A percentile compares a stretch with the other conserved stretches of the same genome.
phyloP scores from a whole-genome alignment of 108 stramenopile species.

The Cyclostephanos tholiformis region DNA sequence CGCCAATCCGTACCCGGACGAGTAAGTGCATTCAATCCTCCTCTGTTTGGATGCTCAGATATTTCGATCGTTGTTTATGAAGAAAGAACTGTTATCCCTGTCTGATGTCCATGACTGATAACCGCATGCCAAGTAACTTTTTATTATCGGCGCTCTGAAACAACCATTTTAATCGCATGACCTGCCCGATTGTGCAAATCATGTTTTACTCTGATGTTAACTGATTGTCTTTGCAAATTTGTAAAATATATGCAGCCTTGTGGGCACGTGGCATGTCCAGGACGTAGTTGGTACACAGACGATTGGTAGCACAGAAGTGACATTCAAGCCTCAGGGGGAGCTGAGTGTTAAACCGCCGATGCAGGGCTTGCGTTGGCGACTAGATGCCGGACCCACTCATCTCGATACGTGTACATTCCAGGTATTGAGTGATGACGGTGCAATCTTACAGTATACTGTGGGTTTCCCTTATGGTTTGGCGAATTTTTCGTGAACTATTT shows the following conservation, averaged over 20 bases:
- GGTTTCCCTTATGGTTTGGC: background rate
- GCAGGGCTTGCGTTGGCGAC: slow-evolving; percentile 83
- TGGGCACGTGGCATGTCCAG: slow-evolving; percentile 79
- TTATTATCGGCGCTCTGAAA: slow-evolving; percentile 11
- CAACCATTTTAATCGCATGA: background rate
- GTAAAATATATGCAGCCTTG: slow-evolving; percentile 32
- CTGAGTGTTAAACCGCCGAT: slow-evolving; percentile 69
- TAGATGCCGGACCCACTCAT: slow-evolving; percentile 91
- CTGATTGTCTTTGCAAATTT: background rate
- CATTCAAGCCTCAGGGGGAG: slow-evolving; percentile 62
- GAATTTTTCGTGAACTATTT: background rate
- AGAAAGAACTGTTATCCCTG: slow-evolving; percentile 19
- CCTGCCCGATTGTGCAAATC: background rate
- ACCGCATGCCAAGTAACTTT: slow-evolving; percentile 16
- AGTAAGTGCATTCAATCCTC: slow-evolving; percentile 17
- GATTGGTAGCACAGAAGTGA: slow-evolving; percentile 72
- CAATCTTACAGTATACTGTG: slow-evolving; percentile 73
- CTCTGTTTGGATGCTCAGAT: background rate
- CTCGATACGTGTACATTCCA: slow-evolving; percentile 90
- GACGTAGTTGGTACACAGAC: slow-evolving; percentile 79
- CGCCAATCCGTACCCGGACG: slow-evolving; percentile 74
- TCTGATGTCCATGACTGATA: slow-evolving; percentile 7
- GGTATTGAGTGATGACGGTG: slow-evolving; percentile 72
- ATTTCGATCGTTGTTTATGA: slow-evolving; percentile 2
- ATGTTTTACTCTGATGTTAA: background rate